phyloP scores from a whole-genome alignment of 768 basidiomycete genomes.

The Boletellus sp. region DNA sequence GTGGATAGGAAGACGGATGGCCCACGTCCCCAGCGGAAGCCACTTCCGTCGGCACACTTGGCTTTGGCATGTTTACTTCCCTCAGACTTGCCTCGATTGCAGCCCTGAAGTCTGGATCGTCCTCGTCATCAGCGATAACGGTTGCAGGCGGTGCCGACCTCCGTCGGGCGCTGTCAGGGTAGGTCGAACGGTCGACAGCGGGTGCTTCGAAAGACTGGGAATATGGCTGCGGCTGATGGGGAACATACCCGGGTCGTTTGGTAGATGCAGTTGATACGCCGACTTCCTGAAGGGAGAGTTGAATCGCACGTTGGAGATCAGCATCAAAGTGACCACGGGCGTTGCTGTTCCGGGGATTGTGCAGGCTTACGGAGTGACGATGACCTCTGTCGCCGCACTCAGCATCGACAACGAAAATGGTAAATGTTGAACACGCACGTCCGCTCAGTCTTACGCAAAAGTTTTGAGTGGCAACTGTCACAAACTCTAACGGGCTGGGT shows the following conservation, averaged over 20 bases:
- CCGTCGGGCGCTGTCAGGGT: conserved; percentile 29
- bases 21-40: conserved; percentile 51
- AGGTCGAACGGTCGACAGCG: conserved; percentile 50
- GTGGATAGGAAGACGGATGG: conserved; percentile 46
- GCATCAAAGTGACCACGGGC: conserved; percentile 71
- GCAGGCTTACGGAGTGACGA: conserved; percentile 52
- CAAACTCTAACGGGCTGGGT: conserved; percentile 91
- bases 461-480: conserved; percentile 81
- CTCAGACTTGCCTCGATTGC: conserved; percentile 93
- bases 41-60: conserved; percentile 69
- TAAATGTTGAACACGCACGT: conserved; percentile 35
- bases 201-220: conserved; percentile 68
- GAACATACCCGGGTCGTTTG: conserved; percentile 64
- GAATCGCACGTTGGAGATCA: conserved; percentile 91
- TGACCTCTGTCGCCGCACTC: conserved; percentile 43
- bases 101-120: conserved; percentile 87
- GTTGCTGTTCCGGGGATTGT: conserved; percentile 50
- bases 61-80: conserved; percentile 75
- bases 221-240: conserved; percentile 44
- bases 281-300: conserved; percentile 82
- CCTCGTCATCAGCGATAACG: conserved; percentile 57
- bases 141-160: conserved; percentile 19
- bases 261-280: conserved; percentile 42
- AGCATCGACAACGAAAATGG: background rate
- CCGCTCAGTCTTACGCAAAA: conserved; percentile 61